Conservation (phyloP, 371 early-diverging fungal species). For the Apophysomyces ossiformis region DNA sequence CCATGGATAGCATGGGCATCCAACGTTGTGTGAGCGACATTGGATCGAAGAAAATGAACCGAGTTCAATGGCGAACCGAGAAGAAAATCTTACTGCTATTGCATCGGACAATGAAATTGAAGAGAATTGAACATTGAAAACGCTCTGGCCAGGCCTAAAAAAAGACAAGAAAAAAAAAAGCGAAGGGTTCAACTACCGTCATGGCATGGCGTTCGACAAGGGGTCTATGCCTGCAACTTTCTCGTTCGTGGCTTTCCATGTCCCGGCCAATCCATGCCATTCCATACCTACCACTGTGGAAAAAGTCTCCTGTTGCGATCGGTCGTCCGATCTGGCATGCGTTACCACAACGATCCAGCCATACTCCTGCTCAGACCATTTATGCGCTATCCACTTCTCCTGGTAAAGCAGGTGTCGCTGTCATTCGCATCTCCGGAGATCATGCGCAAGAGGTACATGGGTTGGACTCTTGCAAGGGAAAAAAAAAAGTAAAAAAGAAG, state of each 20-base stretch:
- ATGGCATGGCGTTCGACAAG: neutral
- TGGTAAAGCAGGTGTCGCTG: constrained; percentile 81
- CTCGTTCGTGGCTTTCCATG: neutral
- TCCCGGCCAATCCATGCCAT: neutral
- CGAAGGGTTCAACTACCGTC: neutral
- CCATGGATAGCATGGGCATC: neutral
- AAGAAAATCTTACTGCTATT: too few relatives aligned
- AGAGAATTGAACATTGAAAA: too few relatives aligned
- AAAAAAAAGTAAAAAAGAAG: neutral
- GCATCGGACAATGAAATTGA: too few relatives aligned
- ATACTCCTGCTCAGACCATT: constrained; percentile 52
- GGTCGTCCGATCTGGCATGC: constrained; percentile 2
- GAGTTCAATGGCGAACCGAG: too few relatives aligned
- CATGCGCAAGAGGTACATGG: constrained; percentile 46
- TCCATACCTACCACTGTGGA: neutral
- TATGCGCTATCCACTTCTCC: constrained; percentile 79
- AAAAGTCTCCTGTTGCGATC: neutral
- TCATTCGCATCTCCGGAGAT: constrained; percentile 78
- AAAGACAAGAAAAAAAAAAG: neutral
- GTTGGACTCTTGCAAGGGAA: too few relatives aligned
- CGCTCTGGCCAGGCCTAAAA: neutral
- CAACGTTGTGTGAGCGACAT: constrained; percentile 1
- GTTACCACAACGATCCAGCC: neutral
- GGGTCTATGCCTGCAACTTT: neutral
- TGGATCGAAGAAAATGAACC: neutral